Base-by-base conservation (phyloP, 1,284 basidiomycete genomes). In the Malassezia furfur region DNA sequence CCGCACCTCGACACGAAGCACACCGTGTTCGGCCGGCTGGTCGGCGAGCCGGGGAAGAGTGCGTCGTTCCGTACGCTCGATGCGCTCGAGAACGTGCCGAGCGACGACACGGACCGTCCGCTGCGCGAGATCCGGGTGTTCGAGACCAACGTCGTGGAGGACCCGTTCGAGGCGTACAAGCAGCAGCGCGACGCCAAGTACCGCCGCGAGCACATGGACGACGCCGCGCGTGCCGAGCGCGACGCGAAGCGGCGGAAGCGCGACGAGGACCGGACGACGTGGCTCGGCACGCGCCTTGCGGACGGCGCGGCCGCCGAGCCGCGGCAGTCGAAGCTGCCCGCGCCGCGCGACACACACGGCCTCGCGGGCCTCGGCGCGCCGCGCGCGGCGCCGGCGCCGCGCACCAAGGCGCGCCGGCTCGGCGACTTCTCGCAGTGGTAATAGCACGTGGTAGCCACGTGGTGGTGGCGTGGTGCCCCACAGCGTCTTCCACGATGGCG, bases 11-110 rank as follows among this genome's bases (percentile, higher is more conserved):
- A 67, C 35, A 56, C 84, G 84, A 88, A 90, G 66, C 89, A 94
- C 71, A 94, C 91, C 0, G 91, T 96, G 1, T 99, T 99, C 72
- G 93, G 94, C 2, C 54, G 55, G 11, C 90, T 94, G 66, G 89
- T 96, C 0, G 91, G 91, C 21, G 91, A 91, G 3, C 88, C 93
- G 70, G 86, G 91, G 37, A 50, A 57, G 15, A 38, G 34, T 17
- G 30, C 36, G 22, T 17, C n/a, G n/a, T 53, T 45, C 19, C 25
- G 43, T 7, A 85, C 93, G 1, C 78, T 99, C 4, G 82, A 87
- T 65, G 81, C 84, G 9, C 78, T 98, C 35, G 94, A 98, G 75
- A 81, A 82, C 31, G 76, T 91, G 0, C 84, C 88, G 0, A 79
- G 85, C 19, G 87, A 91, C 70, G 82, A 85, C 31, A 88, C 87